Evolutionary conservation across 306 rosid genomes (phyloP).

Genomic region (Cucurbita pepo): DNA sequence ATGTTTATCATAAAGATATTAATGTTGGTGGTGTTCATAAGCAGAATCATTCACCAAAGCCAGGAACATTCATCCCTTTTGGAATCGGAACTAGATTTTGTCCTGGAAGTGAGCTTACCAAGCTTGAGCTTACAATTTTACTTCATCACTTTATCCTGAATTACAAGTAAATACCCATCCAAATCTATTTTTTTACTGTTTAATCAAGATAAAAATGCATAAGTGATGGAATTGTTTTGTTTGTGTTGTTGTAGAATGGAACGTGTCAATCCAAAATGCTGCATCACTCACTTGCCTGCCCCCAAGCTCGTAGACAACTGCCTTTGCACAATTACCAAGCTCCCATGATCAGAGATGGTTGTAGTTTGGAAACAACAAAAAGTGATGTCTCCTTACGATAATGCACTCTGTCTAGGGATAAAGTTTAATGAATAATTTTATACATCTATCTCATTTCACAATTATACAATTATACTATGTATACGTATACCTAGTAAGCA

Average conservation of each 20-base stretch:
- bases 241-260: neutral
- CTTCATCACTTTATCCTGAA: constrained; percentile 41
- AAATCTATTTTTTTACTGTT: neutral
- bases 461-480: too few species aligned
- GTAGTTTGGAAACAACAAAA: too few species aligned
- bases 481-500: too few species aligned
- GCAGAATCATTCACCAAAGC: constrained; percentile 26
- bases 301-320: neutral
- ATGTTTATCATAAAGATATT: neutral
- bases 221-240: neutral
- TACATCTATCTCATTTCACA: too few species aligned
- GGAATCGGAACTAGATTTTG: constrained; percentile 44
- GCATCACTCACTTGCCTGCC: neutral
- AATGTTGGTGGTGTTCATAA: neutral
- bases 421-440: too few species aligned
- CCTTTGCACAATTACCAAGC: too few species aligned
- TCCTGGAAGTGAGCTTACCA: constrained; percentile 40
- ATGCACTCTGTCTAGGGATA: too few species aligned
- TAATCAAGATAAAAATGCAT: neutral
- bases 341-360: neutral
- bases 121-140: constrained; percentile 31
- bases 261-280: neutral
- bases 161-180: constrained; percentile 19
- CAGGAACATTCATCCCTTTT: constrained; percentile 40
- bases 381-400: too few species aligned